phyloP scores from a whole-genome alignment of 2,329 filamentous ascomycete genomes.

The Huntiella savannae region DNA sequence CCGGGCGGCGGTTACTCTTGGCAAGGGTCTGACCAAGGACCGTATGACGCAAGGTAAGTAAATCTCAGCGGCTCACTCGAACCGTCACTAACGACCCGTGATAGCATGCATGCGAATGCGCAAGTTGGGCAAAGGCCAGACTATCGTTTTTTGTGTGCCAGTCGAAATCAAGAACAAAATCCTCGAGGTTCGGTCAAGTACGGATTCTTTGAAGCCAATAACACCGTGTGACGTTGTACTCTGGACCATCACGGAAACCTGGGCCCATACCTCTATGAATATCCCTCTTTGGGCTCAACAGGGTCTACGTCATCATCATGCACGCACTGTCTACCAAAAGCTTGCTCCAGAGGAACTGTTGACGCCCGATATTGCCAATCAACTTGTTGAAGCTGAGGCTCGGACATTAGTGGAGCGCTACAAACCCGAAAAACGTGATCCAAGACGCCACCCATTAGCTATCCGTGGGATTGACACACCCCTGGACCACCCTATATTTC shows the following conservation, averaged over 20 bases:
- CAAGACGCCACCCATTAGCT: not conserved
- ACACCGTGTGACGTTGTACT: conserved; percentile 29
- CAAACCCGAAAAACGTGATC: conserved; percentile 16
- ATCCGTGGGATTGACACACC: not conserved
- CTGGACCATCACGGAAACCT: conserved; percentile 42
- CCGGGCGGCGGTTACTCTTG: conserved; percentile 48
- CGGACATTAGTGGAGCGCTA: conserved; percentile 34
- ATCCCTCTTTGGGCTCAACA: conserved; percentile 43
- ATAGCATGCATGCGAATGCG: conserved; percentile 53
- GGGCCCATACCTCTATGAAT: conserved; percentile 25
- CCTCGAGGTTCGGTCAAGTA: conserved; percentile 11
- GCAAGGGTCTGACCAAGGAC: conserved; percentile 47
- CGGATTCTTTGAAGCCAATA: conserved; percentile 17
- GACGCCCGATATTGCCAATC: conserved; percentile 17
- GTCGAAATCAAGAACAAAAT: conserved; percentile 40
- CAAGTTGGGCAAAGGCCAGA: conserved; percentile 47
- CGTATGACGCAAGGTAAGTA: conserved; percentile 43
- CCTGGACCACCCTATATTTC: conserved; percentile 1
- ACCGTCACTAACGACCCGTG: not conserved
- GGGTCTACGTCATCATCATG: conserved; percentile 29
- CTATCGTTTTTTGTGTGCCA: conserved; percentile 39
- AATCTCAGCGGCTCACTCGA: too few relatives aligned
- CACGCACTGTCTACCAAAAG: conserved; percentile 16
- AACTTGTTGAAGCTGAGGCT: conserved; percentile 36
- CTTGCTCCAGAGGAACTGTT: conserved; percentile 17